Base-by-base conservation (phyloP, 1,139 yeast species). In the Diutina rugosa region DNA sequence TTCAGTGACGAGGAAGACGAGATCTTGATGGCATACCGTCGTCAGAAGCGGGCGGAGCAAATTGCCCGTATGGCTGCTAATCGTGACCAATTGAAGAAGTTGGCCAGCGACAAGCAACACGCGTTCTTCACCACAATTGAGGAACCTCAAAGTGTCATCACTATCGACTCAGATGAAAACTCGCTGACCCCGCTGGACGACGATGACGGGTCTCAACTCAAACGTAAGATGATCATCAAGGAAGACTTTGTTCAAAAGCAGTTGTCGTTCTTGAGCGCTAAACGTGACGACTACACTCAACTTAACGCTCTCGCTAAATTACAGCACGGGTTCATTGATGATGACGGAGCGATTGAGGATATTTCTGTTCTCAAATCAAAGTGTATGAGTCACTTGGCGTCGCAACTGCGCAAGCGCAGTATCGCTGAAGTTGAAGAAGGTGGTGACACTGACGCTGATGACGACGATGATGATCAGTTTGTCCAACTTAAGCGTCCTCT, bases 121-220 rank as follows among this genome's bases (percentile, higher is more conserved):
- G 91, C 96, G 0, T 90, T 90, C 65, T 85, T 86, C 63, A 82
- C 82, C 35, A 78, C 88, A 29, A 85, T 87, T 62, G 80, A 86
- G 49, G 91, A 84, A 44, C 65, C 63, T 6, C 53, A n/a, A 12
- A 18, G 14, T 3, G 55, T 65, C 4, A 58, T 46, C 8, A 45
- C 58, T 7, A 46, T 49, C 29, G 47, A 55, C 16, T 26, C 59
- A 14, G 10, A 65, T 68, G 41, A 62, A 58, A n/a, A 63, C 67
- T 55, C 69, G 68, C 6, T 6, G 12, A 29, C 18, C 59, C 70
- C 67, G 56, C 70, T 67, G 21, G 67, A 65, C 12, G 70, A 65
- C 9, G 69, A 64, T 2, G 66, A 61, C 16, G 69, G 63, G 5
- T 35, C 56, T n/a, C 55, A 53, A 5, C 47, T 32, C 16, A 54